Conservation (phyloP, 176 grass and related monocot genomes). For the Avena sativa region DNA sequence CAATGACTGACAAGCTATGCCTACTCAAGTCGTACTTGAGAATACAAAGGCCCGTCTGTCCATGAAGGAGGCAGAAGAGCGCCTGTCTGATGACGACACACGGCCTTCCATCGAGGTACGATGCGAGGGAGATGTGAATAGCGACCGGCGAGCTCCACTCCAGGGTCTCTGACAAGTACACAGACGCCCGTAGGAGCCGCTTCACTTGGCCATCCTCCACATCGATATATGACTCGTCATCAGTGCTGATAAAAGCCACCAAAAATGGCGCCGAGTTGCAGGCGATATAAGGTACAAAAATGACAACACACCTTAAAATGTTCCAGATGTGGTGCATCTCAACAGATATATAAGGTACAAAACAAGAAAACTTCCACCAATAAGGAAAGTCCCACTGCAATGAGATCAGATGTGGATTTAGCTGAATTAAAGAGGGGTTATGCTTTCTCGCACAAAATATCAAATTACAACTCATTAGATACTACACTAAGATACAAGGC, state of each 20-base stretch:
- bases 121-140: not conserved
- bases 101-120: not conserved
- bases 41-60: not conserved
- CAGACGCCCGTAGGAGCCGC: not conserved
- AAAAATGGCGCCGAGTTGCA: not conserved
- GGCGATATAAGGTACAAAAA: not conserved
- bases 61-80: not conserved
- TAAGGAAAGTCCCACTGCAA: too few species aligned
- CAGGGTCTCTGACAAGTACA: not conserved
- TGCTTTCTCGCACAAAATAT: too few species aligned
- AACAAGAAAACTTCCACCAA: too few species aligned
- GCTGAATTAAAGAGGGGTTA: too few species aligned
- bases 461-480: too few species aligned
- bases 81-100: not conserved
- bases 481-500: not conserved
- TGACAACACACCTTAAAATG: too few species aligned
- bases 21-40: conserved; percentile 1
- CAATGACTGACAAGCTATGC: not conserved
- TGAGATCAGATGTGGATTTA: too few species aligned
- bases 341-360: too few species aligned
- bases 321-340: too few species aligned
- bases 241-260: not conserved
- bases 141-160: not conserved
- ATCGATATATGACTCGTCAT: not conserved
- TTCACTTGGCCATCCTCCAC: too few species aligned